Evolutionary conservation across 2,329 filamentous ascomycete species (phyloP).

Genomic region (Ophiostoma tasmaniense): DNA sequence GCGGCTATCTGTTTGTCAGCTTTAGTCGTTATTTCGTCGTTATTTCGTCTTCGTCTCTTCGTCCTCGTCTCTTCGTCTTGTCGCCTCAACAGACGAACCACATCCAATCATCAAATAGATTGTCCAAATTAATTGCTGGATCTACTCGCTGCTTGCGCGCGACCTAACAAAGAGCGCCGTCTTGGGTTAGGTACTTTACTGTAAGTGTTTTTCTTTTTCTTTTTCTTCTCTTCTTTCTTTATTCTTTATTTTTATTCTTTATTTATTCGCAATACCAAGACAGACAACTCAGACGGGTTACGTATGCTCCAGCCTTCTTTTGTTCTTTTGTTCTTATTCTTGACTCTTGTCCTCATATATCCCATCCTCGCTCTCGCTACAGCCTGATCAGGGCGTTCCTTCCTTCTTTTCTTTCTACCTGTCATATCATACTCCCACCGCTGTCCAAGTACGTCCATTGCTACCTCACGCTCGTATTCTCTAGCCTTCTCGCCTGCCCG

Average conservation of each 20-base stretch:
- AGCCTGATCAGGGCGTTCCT: not conserved
- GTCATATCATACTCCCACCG: not conserved
- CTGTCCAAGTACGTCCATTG: not conserved
- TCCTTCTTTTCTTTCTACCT: not conserved
- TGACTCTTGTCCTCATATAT: not conserved
- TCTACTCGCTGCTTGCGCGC: not conserved
- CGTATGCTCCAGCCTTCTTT: conserved; percentile 3
- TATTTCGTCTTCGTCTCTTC: not conserved
- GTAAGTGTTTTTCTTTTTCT: not conserved
- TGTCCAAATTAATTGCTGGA: not conserved
- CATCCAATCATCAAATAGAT: not conserved
- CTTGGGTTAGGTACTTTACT: conserved; percentile 1
- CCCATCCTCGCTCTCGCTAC: not conserved
- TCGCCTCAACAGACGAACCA: no score
- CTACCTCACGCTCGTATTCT: not conserved
- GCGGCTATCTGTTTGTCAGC: not conserved
- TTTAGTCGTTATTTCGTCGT: no score
- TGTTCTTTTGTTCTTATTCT: not conserved
- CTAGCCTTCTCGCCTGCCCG: not conserved
- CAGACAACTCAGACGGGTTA: not conserved
- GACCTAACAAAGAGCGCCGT: conserved; percentile 2
- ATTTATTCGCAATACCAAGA: not conserved
- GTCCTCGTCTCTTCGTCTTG: not conserved
- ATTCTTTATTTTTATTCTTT: not conserved
- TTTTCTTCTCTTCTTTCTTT: no score